Evolutionary conservation across 495 filamentous ascomycete genomes (phyloP), one percentile per base, ranked within the genome.

Genomic region (Talaromyces nanjingensis): DNA sequence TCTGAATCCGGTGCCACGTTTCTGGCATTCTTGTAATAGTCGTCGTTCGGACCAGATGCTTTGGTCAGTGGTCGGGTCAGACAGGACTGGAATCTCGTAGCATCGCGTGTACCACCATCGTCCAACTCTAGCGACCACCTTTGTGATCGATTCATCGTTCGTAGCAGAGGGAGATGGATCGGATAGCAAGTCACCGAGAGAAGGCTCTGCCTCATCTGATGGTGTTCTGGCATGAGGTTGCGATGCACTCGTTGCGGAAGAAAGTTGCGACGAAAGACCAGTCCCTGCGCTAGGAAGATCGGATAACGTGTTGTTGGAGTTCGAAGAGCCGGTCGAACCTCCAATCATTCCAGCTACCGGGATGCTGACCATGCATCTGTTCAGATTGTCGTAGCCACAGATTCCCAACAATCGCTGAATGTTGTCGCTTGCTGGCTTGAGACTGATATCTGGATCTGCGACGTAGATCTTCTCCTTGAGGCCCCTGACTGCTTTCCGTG

Each of bases 61-160:
- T 39, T 73, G 67, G 24, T 75, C 73, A 64, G 73, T 71, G 60
- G 81, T 80, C 29, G 79, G 83, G 27, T 83, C 78, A 1, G 81
- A 76, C 25, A 83, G 74, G 16, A 88, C 78, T 7, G 82, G 77
- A 22, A 82, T 82, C 77, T 98, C 94, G 72, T 98, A 98, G 79
- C 92, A 97, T 59, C 88, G 83, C 4, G 84, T 89, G 74, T 96
- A 97, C 94, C 96, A 98, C 92, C 92, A 98, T 45, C 96, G 81
- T 16, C 94, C 96, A 7, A 98, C 93, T 65, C 86, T 87, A 20
- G 92, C 86, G 20, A 98, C 92, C 79, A 96, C 96, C 69, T 91
- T 92, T 4, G 91, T 89, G 68, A 97, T 96, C 60, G 84, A 87
- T 67, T 91, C 88, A 69, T 96, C 91, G 6, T 85, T 82, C 20